A percentile compares a stretch with the other conserved stretches of the same genome.
Conservation (phyloP, 768 basidiomycete species). For the Boletus tylopilopsis region DNA sequence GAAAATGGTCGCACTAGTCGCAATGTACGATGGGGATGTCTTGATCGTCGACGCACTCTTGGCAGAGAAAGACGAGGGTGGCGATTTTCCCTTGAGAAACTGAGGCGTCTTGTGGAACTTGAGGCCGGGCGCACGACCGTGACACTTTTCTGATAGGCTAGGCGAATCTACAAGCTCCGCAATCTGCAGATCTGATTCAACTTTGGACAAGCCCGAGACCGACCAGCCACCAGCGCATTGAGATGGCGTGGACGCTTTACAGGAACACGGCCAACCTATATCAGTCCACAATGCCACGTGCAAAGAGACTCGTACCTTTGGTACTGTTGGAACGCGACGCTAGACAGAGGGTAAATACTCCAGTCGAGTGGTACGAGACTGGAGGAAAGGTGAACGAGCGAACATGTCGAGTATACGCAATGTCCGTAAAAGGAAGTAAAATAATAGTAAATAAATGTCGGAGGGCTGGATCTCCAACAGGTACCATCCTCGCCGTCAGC, state of each 20-base stretch:
- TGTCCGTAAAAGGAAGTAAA: no score
- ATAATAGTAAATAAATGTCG: no score
- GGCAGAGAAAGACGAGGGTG: slow-evolving; percentile 38
- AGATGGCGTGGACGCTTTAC: slow-evolving; percentile 70
- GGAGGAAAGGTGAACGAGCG: no score
- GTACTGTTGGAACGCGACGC: no score
- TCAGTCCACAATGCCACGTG: slow-evolving; percentile 87
- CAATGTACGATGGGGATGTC: slow-evolving; percentile 43
- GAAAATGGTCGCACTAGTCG: slow-evolving; percentile 31
- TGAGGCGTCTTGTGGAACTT: slow-evolving; percentile 73
- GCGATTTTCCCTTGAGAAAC: slow-evolving; percentile 72
- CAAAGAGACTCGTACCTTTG: slow-evolving; percentile 77
- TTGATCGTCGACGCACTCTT: slow-evolving; percentile 31
- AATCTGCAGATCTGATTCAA: slow-evolving; percentile 43
- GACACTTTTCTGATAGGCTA: slow-evolving; percentile 48
- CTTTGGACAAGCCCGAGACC: slow-evolving; percentile 56
- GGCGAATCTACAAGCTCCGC: slow-evolving; percentile 42
- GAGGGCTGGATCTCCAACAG: no score
- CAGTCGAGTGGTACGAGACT: no score
- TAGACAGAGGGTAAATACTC: no score
- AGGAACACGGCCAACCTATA: slow-evolving; percentile 83
- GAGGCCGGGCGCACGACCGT: slow-evolving; percentile 66
- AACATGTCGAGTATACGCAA: no score
- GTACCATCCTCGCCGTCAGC: slow-evolving; percentile 80
- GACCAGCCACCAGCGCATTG: slow-evolving; percentile 44